Base-by-base conservation (phyloP, 2,329 filamentous ascomycete genomes). In the Cladosporium austrohemisphaericum region DNA sequence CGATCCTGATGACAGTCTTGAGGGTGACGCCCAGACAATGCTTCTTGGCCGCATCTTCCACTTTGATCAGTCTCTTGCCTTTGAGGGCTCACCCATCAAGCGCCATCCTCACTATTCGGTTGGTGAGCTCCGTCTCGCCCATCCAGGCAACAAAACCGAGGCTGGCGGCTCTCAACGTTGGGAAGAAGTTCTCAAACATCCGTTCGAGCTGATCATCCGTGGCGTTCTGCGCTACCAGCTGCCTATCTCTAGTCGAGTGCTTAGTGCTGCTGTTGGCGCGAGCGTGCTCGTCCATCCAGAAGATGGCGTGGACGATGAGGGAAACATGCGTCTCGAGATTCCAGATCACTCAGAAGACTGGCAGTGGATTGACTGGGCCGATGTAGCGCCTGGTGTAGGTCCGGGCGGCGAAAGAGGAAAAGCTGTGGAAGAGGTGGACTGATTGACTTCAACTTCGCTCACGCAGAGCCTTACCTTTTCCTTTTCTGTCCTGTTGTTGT, bases 151-250 rank as follows among this genome's bases (percentile, higher is more conserved):
- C 67, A 84, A 84, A 59, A 97, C 93, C 0, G 84, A 89, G 62
- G 75, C 80, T 35, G 86, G 87, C 32, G 93, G 92, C 7, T 85
- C 84, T 1, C 83, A 86, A 62, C 82, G 91, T 10, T 98, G 93
- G 93, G 89, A 95, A 65, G 80, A 83, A 52, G 91, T 97, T 38
- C 76, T 96, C 43, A 82, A 94, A 56, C 87, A 96, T 66, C 88
- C 92, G 36, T 98, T 97, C 59, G 89, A 96, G 58, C 77, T 98
- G 41, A 92, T 97, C 53, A 80, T 98, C 33, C 85, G 93, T 59
- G 93, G 93, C 18, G 86, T 93, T 11, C 76, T 98, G 58, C 90
- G 91, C 63, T 98, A 98, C 62, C 76, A 80, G 54, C 69, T 84
- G 3, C 81, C 81, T 6, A 69, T 85, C 48, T 79, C 74, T 52